Base-by-base conservation (phyloP, 2,329 filamentous ascomycete species). In the Exophiala alcalophila region DNA sequence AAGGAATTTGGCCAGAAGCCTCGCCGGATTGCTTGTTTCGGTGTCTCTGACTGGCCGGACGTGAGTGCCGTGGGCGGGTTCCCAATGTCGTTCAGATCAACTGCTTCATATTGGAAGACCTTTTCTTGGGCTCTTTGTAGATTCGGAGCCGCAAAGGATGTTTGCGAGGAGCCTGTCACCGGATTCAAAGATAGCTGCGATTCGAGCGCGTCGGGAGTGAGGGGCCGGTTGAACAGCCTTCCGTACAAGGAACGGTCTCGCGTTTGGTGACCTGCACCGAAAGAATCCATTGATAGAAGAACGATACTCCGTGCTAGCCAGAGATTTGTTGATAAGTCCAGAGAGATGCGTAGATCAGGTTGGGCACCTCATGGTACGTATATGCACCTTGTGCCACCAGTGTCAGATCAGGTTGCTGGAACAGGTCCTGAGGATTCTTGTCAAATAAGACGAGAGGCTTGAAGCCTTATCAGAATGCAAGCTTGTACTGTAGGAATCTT, bases 21-120 rank as follows among this genome's bases (percentile, higher is more conserved):
- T 31, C 4, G 38, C 11, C 31, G 26, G 23, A 51, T 47, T 3
- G 47, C 47, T 23, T 45, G 38, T 32, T 50, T 50, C n/a, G 47
- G 43, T 18, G 9, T 12, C 20, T 50, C 47, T 2, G 39, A 24
- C 19, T 30, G 20, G 10, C 29, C 34, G 27, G 37, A 29, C 7
- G 16, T 38, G 24, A 24, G 33, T 18, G 24, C 29, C 5, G 43
- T 24, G 11, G 46, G 19, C 9, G 34, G 34, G 5, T 38, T 25
- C 6, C 31, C 8, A 3, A 35, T 11, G 31, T 49, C 37, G 25
- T 4, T 19, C 19, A 42, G 24, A 2, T 49, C 42, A 12, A 42
- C n/a, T n/a, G 38, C 43, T 10, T 34, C 28, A 15, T 46, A 45
- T n/a, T 30, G 29, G 25, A 37, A 2, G 6, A 18, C 19, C 10